phyloP scores from a whole-genome alignment of 768 basidiomycete species.

The Lyophyllum atratum region DNA sequence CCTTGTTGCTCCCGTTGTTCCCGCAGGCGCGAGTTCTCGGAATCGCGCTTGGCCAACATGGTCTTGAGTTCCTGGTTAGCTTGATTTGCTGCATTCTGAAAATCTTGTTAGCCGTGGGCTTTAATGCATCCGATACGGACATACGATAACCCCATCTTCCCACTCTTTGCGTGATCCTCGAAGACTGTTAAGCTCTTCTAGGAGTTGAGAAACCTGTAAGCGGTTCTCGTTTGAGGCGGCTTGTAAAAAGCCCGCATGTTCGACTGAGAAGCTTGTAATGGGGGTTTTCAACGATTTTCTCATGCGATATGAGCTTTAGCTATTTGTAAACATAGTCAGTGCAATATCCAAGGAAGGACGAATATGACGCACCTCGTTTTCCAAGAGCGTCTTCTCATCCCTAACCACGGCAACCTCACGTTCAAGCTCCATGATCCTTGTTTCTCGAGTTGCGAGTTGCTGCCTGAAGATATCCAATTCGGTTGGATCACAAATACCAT shows the following conservation, averaged over 20 bases:
- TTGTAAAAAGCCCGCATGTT: constrained; percentile 53
- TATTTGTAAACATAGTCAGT: constrained; percentile 22
- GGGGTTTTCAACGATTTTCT: constrained; percentile 45
- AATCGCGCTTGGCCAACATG: constrained; percentile 63
- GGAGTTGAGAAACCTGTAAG: constrained; percentile 39
- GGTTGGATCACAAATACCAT: constrained; percentile 37
- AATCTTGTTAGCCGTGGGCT: constrained; percentile 3
- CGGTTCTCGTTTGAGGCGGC: constrained; percentile 39
- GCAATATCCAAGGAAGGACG: not conserved
- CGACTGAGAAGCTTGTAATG: constrained; percentile 59
- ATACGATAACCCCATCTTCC: constrained; percentile 47
- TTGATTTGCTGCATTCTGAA: constrained; percentile 42
- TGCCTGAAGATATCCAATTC: constrained; percentile 43
- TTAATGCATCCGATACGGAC: constrained; percentile 21
- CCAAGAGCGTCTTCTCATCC: constrained; percentile 44
- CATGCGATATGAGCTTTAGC: constrained; percentile 44
- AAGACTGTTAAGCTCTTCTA: constrained; percentile 44
- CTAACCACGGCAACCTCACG: constrained; percentile 45
- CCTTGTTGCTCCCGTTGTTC: constrained; percentile 69
- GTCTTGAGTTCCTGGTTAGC: constrained; percentile 63
- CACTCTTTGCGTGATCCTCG: constrained; percentile 43
- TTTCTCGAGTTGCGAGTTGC: constrained; percentile 42
- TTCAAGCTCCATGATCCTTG: constrained; percentile 50
- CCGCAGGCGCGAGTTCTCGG: constrained; percentile 67
- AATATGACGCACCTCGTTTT: constrained; percentile 41